Evolutionary conservation across 2,329 filamentous ascomycete genomes (phyloP).

Genomic region (Chaetomiaceae sp.): DNA sequence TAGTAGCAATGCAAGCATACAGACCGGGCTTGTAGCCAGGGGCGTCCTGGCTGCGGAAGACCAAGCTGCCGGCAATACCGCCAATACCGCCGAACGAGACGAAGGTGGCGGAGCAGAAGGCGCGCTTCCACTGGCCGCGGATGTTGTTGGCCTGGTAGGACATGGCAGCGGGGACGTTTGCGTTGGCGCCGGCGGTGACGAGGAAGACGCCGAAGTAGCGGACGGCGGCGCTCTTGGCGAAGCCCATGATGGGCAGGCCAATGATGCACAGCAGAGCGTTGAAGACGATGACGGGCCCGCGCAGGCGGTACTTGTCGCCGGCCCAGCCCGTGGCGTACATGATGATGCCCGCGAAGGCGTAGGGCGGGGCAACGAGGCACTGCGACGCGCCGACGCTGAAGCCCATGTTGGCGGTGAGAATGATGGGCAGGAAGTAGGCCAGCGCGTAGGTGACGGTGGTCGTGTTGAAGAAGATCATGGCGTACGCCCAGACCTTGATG

Average conservation of each 20-base stretch:
- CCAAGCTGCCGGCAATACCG: constrained; percentile 68
- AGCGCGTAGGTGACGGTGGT: constrained; percentile 72
- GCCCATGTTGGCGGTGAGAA: constrained; percentile 58
- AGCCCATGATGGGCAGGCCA: constrained; percentile 70
- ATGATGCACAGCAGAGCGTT: constrained; percentile 64
- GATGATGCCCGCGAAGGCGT: constrained; percentile 58
- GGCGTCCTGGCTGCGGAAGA: constrained; percentile 55
- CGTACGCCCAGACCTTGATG: constrained; percentile 59
- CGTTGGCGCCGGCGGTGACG: constrained; percentile 69
- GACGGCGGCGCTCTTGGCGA: constrained; percentile 48
- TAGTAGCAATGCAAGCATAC: constrained; percentile 50
- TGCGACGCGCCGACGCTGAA: constrained; percentile 61
- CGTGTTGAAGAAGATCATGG: constrained; percentile 56
- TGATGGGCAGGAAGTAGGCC: constrained; percentile 74
- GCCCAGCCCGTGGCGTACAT: constrained; percentile 57
- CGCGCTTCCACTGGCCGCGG: constrained; percentile 82
- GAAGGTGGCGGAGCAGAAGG: constrained; percentile 69
- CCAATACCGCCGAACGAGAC: constrained; percentile 74
- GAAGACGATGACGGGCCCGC: constrained; percentile 60
- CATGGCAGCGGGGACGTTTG: constrained; percentile 70
- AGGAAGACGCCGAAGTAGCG: constrained; percentile 74
- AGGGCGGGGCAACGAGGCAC: constrained; percentile 68
- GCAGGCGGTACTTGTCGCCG: constrained; percentile 62
- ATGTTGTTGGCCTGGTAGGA: constrained; percentile 86
- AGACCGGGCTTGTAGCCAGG: constrained; percentile 51